Base-by-base conservation (phyloP, 2,329 filamentous ascomycete genomes). In the Chrysoporthe cubensis region DNA sequence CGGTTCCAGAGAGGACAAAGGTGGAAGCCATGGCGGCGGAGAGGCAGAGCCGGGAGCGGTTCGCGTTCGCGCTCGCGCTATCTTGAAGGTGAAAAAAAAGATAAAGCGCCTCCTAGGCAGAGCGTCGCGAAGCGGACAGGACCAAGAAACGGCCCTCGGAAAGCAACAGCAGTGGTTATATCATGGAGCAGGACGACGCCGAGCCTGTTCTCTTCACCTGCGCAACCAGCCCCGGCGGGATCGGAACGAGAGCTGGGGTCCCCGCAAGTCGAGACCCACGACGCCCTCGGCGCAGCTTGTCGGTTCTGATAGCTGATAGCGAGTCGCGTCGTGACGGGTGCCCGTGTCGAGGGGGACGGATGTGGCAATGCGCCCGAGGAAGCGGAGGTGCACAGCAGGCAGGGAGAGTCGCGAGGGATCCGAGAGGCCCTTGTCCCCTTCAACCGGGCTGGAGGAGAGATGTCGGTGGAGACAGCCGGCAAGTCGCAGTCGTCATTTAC, bases 1-100 rank as follows among this genome's bases (percentile, higher is more conserved):
- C 79, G 46, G 84, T 80, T 46, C 83, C 81, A n/a, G 85, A 85
- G 65, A 88, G 76, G 63, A 81, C 79, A 74, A 86, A 88, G 32
- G 85, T 83, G 48, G 85, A 83, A 69, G 83, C 80, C 83, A 85
- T 85, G 66, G 67, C 77, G 59, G 65, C 43, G 44, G 57, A 16
- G 56, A 52, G 44, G 54, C 44, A 56, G 48, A 21, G 62, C 48
- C 64, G 5, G 56, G 34, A 26, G 26, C 26, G 26, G 21, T 21
- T 21, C 21, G 26, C 26, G 26, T 26, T 26, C 32, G 42, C 21
- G 52, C 57, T 57, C 40, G 63, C 56, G 46, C 8, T 5, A 18
- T 43, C 52, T 26, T 7, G 48, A 32, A 9, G 21, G 16, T 5
- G 5, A 18, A 8, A n/a, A 6, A n/a, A 26, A 26, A 4, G 8